These are phyloP conservation scores for Pyrenopolyporus hunteri DNA, from an alignment of 495 filamentous ascomycete species.

Conservation along the genomic window DNA sequence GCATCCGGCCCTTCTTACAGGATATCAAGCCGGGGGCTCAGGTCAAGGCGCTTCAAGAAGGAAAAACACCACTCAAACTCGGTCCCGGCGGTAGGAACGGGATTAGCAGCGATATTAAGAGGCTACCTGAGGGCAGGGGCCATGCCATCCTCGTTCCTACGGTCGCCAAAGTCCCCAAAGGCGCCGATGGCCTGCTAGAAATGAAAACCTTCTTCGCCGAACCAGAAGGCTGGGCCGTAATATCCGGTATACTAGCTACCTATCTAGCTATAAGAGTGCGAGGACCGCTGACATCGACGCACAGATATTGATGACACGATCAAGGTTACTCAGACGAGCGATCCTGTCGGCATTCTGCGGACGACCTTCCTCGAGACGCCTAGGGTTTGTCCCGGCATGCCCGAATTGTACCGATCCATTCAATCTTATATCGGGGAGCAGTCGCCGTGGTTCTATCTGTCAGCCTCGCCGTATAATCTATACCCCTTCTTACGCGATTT, in stretches of 20 bases:
- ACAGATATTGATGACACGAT: slow-evolving; percentile 94
- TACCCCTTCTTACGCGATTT: slow-evolving; percentile 86
- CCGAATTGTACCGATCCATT: slow-evolving; percentile 75
- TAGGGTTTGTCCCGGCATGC: slow-evolving; percentile 77
- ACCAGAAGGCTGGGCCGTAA: slow-evolving; percentile 82
- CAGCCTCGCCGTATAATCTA: slow-evolving; percentile 92
- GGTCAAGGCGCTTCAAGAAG: slow-evolving; percentile 60
- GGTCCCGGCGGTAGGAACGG: slow-evolving; percentile 75
- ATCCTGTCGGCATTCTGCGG: slow-evolving; percentile 76
- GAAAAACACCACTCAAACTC: slow-evolving; percentile 59
- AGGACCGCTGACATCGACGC: slow-evolving; percentile 18
- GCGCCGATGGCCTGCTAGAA: slow-evolving; percentile 54
- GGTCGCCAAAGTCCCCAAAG: slow-evolving; percentile 53
- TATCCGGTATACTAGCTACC: slow-evolving; percentile 69
- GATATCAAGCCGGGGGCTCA: slow-evolving; percentile 70
- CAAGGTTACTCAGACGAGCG: slow-evolving; percentile 83
- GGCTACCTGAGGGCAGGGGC: slow-evolving; percentile 46
- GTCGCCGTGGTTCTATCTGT: slow-evolving; percentile 90
- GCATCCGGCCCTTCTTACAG: slow-evolving; percentile 79
- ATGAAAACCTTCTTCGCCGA: slow-evolving; percentile 75
- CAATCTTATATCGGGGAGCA: slow-evolving; percentile 56
- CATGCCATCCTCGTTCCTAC: slow-evolving; percentile 48
- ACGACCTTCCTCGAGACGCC: slow-evolving; percentile 85
- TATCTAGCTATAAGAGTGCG: background rate
- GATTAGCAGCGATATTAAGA: slow-evolving; percentile 66